Evolutionary conservation across 768 basidiomycete species (phyloP), one percentile per base, ranked within the genome.

Genomic region (Lentinula edodes): DNA sequence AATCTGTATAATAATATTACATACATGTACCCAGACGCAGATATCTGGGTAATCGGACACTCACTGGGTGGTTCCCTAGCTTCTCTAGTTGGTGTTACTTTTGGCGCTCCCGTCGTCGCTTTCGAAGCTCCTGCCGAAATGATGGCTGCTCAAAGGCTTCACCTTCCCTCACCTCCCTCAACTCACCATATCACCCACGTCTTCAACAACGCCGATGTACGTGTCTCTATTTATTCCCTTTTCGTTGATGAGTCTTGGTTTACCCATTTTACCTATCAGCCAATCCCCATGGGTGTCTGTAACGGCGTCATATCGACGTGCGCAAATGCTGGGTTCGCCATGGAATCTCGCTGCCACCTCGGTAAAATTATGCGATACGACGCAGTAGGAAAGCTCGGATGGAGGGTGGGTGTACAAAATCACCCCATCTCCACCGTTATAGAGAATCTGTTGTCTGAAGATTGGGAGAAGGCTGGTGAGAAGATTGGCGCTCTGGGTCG

Each of bases 1-100:
- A 89, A 95, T 69, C 77, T 98, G 6, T 98, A 94, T 74, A 93
- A 95, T 72, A 94, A 97, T 71, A 79, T 98, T 58, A 86, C 91
- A 2, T 89, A 88, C 66, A 84, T 96, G 83, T 98, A 96, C 70
- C 96, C 96, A 0, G 70, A 90, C 46, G 80, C 95, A 38, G 86
- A 88, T 60, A 95, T 98, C 56, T 98, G 95, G 95, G 68, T 98
- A 4, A 84, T 84, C 3, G 90, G 89, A 76, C 91, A 92, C 70
- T 91, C 93, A 34, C 80, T 98, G 12, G 96, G 96, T 15, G 96
- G 96, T 0, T 79, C 90, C 0, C 74, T 98, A 18, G 87, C 95
- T 1, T 85, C 93, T 0, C 81, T 99, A 4, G 76, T 98, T 7
- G 94, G 92, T 0, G 78, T 85, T 2, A 95, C 96, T 0, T 99